Evolutionary conservation across 441 rosid genomes (phyloP), one percentile per base, ranked within the genome.

Genomic region (Sinapis alba): DNA sequence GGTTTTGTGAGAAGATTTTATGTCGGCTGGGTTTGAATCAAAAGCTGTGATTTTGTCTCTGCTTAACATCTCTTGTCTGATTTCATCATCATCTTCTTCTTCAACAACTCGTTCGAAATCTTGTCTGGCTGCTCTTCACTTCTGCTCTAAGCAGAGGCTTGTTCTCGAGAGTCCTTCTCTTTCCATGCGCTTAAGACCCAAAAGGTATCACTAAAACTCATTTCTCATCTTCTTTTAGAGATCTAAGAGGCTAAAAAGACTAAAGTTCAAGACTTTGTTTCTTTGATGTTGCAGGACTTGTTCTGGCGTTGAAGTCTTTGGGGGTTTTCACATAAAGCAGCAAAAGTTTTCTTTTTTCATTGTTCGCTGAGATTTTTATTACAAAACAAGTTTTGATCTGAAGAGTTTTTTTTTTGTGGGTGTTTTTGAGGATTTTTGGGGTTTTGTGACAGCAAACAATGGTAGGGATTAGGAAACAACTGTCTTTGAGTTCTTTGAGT

Each of bases 131-230:
- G 21, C 10, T 26, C 7, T 10, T 63, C 78, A 56, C 91, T 90
- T 94, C 94, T 86, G 82, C 79, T 45, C 15, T 23, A 74, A 79
- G 91, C 92, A 85, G 94, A 78, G 94, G 61, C 74, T 80, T 71
- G 75, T 79, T 77, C 97, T 83, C 59, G 79, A 78, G 75, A 74
- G 54, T 59, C 77, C 84, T 19, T 62, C 86, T 68, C 79, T 80
- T 88, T 96, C 99, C 90, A 96, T 91, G 99, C 93, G 89, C 86
- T 90, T 93, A 91, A 88, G 93, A 30, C 83, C 91, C 50, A 89
- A 77, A 79, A 86, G 94, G 99, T 96, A 63, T 50, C 51, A 16
- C 38, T 9, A 30, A 9, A 13, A 27, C 19, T 13, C 56, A 16
- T 15, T 11, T 24, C 1, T 16, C 13, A 4, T 27, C 20, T 45